Base-by-base conservation (phyloP, 2,329 filamentous ascomycete species). In the Dactylellina parvicollis region DNA sequence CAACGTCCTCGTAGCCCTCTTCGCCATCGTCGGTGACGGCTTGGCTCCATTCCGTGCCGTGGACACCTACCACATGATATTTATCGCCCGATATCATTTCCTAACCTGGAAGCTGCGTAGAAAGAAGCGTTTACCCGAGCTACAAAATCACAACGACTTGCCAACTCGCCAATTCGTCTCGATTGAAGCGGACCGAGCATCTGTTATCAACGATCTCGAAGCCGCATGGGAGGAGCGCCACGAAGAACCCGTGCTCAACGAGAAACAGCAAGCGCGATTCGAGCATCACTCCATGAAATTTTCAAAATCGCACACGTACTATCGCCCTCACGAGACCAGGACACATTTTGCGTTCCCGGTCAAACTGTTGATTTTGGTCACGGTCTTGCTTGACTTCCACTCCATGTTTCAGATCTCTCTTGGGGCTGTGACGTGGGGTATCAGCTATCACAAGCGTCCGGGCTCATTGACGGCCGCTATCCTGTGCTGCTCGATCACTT, bases 11-110 rank as follows among this genome's bases (percentile, higher is more conserved):
- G 89, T 91, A 4, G 89, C 88, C 9, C 83, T 91, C 4, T 91
- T 91, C 75, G 88, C 86, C 57, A 81, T 91, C 72, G 88, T 91
- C 79, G 89, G 89, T 50, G 89, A 90, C 76, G 89, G 89, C 1
- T 81, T 91, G 30, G 87, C 87, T 0, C 89, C 92, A 0, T 96
- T 94, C 80, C 87, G 92, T 32, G 86, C 86, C 3, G 84, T 94
- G 4, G 92, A 96, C 79, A 95, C 92, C 0, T 96, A 96, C 79
- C 92, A 95, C 80, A 93, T 95, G 90, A 86, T 88, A 42, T 94
- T 87, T 80, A 90, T 96, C 72, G 88, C 89, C 0, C 89, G 89
- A 74, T 94, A 92, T 77, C 88, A 87, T 66, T 84, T 85, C 66
- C 79, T 86, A 49, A 90, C 88, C 1, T 90, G 88, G 88, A 85